Conservation (phyloP, 2,329 filamentous ascomycete species). For the Colletotrichum higginsianum region DNA sequence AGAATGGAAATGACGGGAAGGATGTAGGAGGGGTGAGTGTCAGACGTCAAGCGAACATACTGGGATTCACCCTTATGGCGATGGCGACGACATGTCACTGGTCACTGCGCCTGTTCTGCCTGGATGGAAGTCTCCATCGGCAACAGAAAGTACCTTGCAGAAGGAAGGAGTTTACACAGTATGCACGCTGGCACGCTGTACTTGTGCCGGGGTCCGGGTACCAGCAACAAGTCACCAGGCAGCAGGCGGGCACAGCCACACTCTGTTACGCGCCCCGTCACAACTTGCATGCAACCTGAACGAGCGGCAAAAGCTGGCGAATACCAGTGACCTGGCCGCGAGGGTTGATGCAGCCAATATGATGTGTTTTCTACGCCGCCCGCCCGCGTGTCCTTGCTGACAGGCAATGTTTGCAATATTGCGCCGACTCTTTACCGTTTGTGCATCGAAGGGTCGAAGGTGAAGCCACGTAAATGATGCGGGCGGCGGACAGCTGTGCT, state of each 20-base stretch:
- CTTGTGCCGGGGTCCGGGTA: slow-evolving; percentile 1
- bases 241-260: slow-evolving; percentile 42
- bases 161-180: neutral
- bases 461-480: neutral
- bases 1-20: neutral
- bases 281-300: slow-evolving; percentile 5
- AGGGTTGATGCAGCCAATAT: neutral
- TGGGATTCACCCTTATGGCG: slow-evolving; percentile 14
- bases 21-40: slow-evolving; percentile 10
- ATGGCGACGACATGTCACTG: slow-evolving; percentile 14
- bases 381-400: neutral
- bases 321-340: neutral
- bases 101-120: slow-evolving; percentile 24
- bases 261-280: neutral
- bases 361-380: neutral
- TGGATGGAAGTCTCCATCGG: neutral
- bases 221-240: slow-evolving; percentile 19
- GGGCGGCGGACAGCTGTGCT: neutral
- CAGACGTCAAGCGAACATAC: slow-evolving; percentile 14
- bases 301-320: neutral
- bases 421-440: neutral
- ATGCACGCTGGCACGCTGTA: neutral
- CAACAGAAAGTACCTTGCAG: slow-evolving; percentile 16
- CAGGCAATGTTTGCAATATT: neutral
- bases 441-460: neutral